Evolutionary conservation across 257 asterid species (phyloP).

Genomic region (Jasminum sambac): DNA sequence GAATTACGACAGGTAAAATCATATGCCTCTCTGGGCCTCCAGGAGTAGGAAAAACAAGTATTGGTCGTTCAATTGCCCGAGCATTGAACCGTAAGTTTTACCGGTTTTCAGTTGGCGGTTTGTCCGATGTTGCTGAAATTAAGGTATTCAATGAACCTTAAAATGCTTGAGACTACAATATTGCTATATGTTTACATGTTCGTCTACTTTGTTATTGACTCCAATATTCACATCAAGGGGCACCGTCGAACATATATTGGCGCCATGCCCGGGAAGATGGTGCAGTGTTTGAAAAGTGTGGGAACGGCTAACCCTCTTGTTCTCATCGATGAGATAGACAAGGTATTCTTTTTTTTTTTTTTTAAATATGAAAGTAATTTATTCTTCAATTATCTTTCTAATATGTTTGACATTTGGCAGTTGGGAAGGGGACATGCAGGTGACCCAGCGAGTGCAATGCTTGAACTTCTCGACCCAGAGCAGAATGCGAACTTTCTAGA

Average conservation of each 20-base stretch:
- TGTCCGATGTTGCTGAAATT: slow-evolving; percentile 99
- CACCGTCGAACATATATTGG: slow-evolving; percentile 99
- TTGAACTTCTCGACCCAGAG: slow-evolving; percentile 98
- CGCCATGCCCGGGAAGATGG: slow-evolving; percentile 99
- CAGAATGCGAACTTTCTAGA: slow-evolving; percentile 98
- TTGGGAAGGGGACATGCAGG: slow-evolving; percentile 98
- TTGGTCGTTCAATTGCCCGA: slow-evolving; percentile 97
- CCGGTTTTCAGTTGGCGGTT: slow-evolving; percentile 98
- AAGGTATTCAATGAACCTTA: slow-evolving; percentile 53
- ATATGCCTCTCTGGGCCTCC: slow-evolving; percentile 99
- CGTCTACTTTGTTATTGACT: slow-evolving; percentile 22
- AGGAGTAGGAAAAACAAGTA: slow-evolving; percentile 98
- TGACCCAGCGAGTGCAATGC: slow-evolving; percentile 99
- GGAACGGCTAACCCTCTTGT: slow-evolving; percentile 99
- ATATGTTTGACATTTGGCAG: slow-evolving; percentile 49
- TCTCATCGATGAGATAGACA: slow-evolving; percentile 97
- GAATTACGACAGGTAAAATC: slow-evolving; percentile 71
- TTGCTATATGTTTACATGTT: background rate
- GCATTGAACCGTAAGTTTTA: slow-evolving; percentile 97
- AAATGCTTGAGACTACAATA: slow-evolving; percentile 5
- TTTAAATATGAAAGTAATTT: slow-evolving; percentile 5
- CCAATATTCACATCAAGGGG: slow-evolving; percentile 55
- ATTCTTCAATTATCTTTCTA: slow-evolving; percentile 17
- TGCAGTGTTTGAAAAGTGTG: slow-evolving; percentile 91
- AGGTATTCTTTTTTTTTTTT: slow-evolving; percentile 48